Conservation (phyloP, 345 rosid species). For the Durio zibethinus region DNA sequence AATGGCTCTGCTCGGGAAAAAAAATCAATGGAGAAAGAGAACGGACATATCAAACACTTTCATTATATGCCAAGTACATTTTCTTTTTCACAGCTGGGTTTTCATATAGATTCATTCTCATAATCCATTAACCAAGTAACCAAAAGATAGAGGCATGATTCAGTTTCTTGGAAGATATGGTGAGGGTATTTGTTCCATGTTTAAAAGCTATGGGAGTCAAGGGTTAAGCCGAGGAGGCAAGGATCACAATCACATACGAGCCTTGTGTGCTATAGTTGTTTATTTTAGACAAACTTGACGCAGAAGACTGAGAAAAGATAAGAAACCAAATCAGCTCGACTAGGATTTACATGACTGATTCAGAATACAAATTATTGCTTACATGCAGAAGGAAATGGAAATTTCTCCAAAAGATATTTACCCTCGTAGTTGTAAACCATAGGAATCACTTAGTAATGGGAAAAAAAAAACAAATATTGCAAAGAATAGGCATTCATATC, state of each 20-base stretch:
- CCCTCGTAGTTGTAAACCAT: slow-evolving; percentile 17
- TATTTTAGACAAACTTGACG: slow-evolving; percentile 3
- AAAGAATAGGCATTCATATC: not conserved
- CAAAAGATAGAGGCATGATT: slow-evolving; percentile 22
- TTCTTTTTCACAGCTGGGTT: slow-evolving; percentile 14
- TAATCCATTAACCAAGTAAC: slow-evolving; percentile 14
- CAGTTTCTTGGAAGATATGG: slow-evolving; percentile 27
- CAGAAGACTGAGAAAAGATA: slow-evolving; percentile 14
- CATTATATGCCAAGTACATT: slow-evolving; percentile 20
- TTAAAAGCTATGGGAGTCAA: slow-evolving; percentile 14
- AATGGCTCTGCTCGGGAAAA: slow-evolving; percentile 22
- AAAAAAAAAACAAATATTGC: not conserved
- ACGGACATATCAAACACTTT: slow-evolving; percentile 21
- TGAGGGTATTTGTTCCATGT: slow-evolving; percentile 13
- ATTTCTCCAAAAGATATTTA: slow-evolving; percentile 10
- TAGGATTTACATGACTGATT: slow-evolving; percentile 24
- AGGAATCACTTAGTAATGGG: not conserved
- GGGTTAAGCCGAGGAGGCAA: slow-evolving; percentile 13
- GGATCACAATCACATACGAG: slow-evolving; percentile 38
- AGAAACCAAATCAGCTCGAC: slow-evolving; percentile 2
- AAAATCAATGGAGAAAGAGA: slow-evolving; percentile 12
- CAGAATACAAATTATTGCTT: slow-evolving; percentile 17
- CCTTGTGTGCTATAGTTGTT: not conserved
- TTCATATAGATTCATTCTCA: slow-evolving; percentile 30
- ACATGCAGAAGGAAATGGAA: slow-evolving; percentile 18